Evolutionary conservation across 345 rosid species (phyloP), one percentile per base, ranked within the genome.

Genomic region (Citrus medica): DNA sequence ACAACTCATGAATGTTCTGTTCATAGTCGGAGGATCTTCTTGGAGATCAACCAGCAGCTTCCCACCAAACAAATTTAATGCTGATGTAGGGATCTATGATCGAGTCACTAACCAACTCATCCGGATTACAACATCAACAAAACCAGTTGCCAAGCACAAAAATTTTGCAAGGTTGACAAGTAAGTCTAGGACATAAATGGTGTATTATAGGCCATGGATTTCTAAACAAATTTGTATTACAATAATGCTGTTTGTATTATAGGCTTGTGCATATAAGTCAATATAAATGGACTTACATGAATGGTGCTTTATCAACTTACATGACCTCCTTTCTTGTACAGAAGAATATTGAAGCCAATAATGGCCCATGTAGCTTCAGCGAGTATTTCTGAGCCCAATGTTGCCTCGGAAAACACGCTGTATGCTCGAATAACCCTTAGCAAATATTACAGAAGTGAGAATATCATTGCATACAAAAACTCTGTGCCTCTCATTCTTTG

Each of bases 71-170:
- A 32, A 32, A 32, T 32, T 32, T 32, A 32, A 32, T 32, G 33
- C 0, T 32, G 33, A 32, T 32, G 33, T 0, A 32, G 5, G 5
- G 0, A 32, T 32, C 0, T 32, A 0, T 4, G 5, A 32, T 32
- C 33, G 0, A 32, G 33, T 32, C 0, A 32, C 33, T 32, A 4
- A 32, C 33, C 33, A 32, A 32, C 33, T 32, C 33, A 32, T 32
- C 33, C 33, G 0, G 33, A 32, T 32, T 32, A 4, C 33, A 5
- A 0, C 33, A 32, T 32, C 5, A 32, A 4, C 33, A 32, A 32
- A 32, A 32, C 28, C 9, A 27, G 3, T 62, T 60, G 32, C 14
- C 12, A 12, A 60, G 12, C 32, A 24, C 8, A 25, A 24, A 51
- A 14, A 17, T 4, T 51, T 1, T 59, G 30, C 13, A 59, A 10